Evolutionary conservation across 306 rosid species (phyloP), one percentile per base, ranked within the genome.

Genomic region (Trifolium fragiferum): DNA sequence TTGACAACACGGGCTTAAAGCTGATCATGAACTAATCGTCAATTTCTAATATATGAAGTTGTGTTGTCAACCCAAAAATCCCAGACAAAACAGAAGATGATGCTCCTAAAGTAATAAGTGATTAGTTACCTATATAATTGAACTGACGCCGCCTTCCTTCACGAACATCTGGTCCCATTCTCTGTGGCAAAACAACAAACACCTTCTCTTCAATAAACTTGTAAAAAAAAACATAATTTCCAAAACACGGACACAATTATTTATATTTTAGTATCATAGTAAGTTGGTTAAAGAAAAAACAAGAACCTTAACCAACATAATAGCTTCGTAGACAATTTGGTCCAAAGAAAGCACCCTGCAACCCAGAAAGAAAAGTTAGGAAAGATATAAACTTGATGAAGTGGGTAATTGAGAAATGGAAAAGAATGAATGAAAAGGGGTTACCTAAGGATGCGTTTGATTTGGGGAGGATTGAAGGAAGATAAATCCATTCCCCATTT

Each of bases 91-190:
- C 63, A 70, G 0, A 53, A 19, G 15, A 53, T 9, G 0, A 49
- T 49, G 14, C 0, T 2, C 6, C 11, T 12, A 35, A 58, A 55
- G 40, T 44, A 51, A 60, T 60, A 7, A 20, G 0, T 32, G 21
- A 16, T 35, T 57, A 64, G 23, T 44, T 85, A 95, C 99, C 99
- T 10, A 92, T 89, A 85, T 95, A 92, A 89, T 75, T 92, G 85
- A 86, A 90, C 82, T 92, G 99, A 86, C 99, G 83, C 21, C 98
- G 85, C 77, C 82, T 90, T 81, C 96, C 98, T 92, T 94, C 97
- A 2, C 99, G 97, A 16, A 94, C 96, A 84, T 90, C 96, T 11
- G 88, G 84, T 12, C 96, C 89, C 25, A 90, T 51, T 86, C 78
- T 89, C 98, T 95, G 89, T 21, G 85, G 60, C 90, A 85, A 79